Base-by-base conservation (phyloP, 129 eudicot genomes). In the Saposhnikovia divaricata region DNA sequence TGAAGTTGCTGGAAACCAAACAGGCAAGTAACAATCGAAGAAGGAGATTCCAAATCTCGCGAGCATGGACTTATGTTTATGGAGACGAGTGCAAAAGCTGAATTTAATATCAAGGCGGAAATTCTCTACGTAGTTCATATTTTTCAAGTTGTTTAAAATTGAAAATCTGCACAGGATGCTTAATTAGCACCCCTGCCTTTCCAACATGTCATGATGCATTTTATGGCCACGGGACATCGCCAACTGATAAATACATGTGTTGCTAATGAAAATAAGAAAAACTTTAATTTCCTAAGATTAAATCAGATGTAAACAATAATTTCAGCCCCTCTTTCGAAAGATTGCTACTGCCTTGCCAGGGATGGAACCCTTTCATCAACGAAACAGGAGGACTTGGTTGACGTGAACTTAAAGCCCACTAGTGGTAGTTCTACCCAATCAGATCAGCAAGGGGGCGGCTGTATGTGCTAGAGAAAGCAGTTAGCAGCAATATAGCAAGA, bases 361-460 rank as follows among this genome's bases (percentile, higher is more conserved):
- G 77, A 93, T 89, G 96, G 98, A 93, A 82, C 88, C 28, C 84
- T 91, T 69, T 86, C 97, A 4, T 86, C 95, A 48, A 87, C 98
- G 9, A 93, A 88, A 80, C 90, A 91, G 77, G 98, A 93, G 66
- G 98, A 91, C 85, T 89, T 93, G 98, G 96, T 93, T 77, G 98
- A 93, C 53, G 98, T 91, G 83, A 93, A 93, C 79, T 82, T 91
- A 85, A 91, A 89, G 83, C 86, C 98, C 23, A 82, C 85, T 9
- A 51, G 37, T 34, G 37, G 84, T 27, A 89, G 81, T 74, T 37
- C 92, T 5, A 80, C 88, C 80, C 88, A 87, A 45, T 42, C 92
- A 51, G 89, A 90, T 86, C 91, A 90, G 82, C 93, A 87, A 86
- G 89, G 93, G 0, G 96, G 92, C 77, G 93, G 98, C 68, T 93